Evolutionary conservation across 495 filamentous ascomycete genomes (phyloP).

Genomic region (Entonaema liquescens): DNA sequence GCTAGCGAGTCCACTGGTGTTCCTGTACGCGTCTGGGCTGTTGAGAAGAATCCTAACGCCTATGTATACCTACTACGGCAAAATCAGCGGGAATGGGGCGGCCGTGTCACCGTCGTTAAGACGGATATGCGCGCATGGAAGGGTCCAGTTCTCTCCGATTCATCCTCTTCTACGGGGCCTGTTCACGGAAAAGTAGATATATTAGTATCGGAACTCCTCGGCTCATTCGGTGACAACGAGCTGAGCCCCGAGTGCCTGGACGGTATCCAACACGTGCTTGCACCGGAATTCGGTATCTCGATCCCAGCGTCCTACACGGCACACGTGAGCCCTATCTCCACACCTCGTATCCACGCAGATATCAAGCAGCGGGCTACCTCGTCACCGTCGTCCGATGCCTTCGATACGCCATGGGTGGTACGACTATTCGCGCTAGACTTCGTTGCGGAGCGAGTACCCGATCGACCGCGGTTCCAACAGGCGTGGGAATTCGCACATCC

Average conservation of each 20-base stretch:
- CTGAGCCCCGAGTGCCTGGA: conserved; percentile 90
- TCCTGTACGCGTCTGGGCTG: conserved; percentile 82
- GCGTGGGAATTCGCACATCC: conserved; percentile 78
- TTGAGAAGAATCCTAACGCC: conserved; percentile 99
- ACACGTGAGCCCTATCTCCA: conserved; percentile 88
- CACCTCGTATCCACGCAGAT: conserved; percentile 85
- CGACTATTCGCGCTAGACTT: conserved; percentile 89
- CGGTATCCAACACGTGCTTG: conserved; percentile 85
- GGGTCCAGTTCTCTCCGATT: conserved; percentile 63
- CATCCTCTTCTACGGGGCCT: conserved; percentile 7
- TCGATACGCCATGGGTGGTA: conserved; percentile 89
- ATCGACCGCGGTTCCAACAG: conserved; percentile 66
- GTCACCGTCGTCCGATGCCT: conserved; percentile 56
- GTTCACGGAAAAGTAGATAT: conserved; percentile 81
- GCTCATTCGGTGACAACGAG: conserved; percentile 92
- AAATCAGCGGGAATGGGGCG: conserved; percentile 79
- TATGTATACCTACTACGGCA: conserved; percentile 89
- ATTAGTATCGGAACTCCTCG: conserved; percentile 89
- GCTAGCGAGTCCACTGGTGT: conserved; percentile 81
- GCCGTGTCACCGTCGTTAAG: conserved; percentile 82
- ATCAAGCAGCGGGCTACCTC: conserved; percentile 64
- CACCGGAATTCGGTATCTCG: conserved; percentile 79
- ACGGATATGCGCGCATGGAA: conserved; percentile 98
- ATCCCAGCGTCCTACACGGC: conserved; percentile 94
- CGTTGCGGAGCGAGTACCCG: conserved; percentile 67